Evolutionary conservation across 345 rosid genomes (phyloP).

Genomic region (Isatis tinctoria): DNA sequence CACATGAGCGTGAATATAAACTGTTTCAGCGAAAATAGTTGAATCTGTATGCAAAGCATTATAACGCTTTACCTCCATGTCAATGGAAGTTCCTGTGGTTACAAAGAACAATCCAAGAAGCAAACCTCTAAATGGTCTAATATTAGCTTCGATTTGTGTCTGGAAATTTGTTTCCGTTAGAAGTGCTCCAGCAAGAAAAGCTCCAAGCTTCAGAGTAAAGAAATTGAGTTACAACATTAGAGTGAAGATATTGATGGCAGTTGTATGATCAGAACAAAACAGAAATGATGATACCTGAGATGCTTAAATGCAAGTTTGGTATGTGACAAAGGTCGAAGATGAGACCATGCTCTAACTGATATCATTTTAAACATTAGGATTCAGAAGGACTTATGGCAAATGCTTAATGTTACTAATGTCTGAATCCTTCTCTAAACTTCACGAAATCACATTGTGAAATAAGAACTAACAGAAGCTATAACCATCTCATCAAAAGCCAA

Average conservation of each 20-base stretch:
- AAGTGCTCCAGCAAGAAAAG: constrained; percentile 94
- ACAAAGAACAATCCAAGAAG: constrained; percentile 96
- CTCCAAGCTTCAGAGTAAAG: constrained; percentile 72
- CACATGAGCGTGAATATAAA: constrained; percentile 7
- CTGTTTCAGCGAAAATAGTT: background rate
- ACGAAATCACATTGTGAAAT: background rate
- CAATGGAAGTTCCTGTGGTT: constrained; percentile 93
- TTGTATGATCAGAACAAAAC: background rate
- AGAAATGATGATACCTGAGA: background rate
- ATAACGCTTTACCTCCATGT: constrained; percentile 62
- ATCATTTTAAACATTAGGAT: background rate
- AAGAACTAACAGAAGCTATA: background rate
- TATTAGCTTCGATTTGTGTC: constrained; percentile 98
- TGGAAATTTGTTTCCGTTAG: constrained; percentile 93
- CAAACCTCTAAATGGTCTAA: constrained; percentile 94
- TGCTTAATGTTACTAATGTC: background rate
- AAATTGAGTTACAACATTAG: background rate
- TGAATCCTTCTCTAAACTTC: background rate
- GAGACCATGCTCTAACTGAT: background rate
- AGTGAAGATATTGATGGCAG: background rate
- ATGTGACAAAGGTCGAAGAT: background rate
- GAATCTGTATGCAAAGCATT: background rate
- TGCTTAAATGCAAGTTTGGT: background rate
- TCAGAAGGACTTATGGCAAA: background rate
- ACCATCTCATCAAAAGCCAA: background rate